Evolutionary conservation across 345 rosid species (phyloP).

Genomic region (Mercurialis annua): DNA sequence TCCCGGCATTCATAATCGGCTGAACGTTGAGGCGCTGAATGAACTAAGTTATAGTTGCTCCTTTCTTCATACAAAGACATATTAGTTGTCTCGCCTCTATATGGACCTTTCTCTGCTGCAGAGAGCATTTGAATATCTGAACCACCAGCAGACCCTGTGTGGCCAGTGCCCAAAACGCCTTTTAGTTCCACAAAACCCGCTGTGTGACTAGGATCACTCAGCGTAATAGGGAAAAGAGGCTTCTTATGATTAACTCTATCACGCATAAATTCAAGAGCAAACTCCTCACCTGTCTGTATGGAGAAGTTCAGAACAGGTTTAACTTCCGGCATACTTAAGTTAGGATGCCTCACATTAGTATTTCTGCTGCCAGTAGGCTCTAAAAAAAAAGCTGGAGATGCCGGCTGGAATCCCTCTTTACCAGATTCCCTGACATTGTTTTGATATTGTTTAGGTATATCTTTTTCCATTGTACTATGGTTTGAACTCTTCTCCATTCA

Average conservation of each 20-base stretch:
- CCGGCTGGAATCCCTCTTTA: constrained; percentile 36
- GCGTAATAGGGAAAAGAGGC: constrained; percentile 37
- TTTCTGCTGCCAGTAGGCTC: constrained; percentile 42
- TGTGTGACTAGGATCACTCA: constrained; percentile 43
- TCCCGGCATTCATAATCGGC: constrained; percentile 38
- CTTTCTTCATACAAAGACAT: constrained; percentile 38
- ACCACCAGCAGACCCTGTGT: constrained; percentile 59
- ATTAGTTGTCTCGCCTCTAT: constrained; percentile 47
- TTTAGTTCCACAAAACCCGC: constrained; percentile 63
- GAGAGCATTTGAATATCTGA: constrained; percentile 52
- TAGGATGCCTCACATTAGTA: constrained; percentile 38
- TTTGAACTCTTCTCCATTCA: constrained; percentile 48
- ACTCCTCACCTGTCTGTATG: constrained; percentile 90
- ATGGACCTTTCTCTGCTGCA: constrained; percentile 39
- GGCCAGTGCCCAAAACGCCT: constrained; percentile 56
- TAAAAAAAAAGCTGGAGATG: constrained; percentile 39
- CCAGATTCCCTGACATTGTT: constrained; percentile 44
- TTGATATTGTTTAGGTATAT: constrained; percentile 34
- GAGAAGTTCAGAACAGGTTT: constrained; percentile 73
- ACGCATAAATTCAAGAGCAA: constrained; percentile 83
- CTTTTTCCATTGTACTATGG: constrained; percentile 47
- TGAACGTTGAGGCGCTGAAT: constrained; percentile 42
- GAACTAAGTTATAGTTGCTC: constrained; percentile 46
- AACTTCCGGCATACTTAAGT: constrained; percentile 44
- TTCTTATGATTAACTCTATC: constrained; percentile 60